Conservation (phyloP, 352 stramenopile species). For the Pythium phragmiticola region DNA sequence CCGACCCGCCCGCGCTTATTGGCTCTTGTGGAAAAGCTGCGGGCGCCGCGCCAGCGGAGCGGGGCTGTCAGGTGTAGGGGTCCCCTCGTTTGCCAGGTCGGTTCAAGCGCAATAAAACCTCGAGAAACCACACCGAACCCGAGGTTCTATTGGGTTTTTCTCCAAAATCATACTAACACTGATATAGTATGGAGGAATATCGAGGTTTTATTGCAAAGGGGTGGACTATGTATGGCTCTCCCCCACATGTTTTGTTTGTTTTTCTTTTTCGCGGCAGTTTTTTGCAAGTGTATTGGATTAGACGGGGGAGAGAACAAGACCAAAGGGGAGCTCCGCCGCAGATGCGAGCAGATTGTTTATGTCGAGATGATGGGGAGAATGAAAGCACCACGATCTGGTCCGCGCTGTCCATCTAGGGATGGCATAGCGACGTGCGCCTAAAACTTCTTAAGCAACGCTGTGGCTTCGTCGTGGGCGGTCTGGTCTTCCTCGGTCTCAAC, state of each 20-base stretch:
- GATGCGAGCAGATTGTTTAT: too few relatives aligned
- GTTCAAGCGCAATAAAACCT: constrained; percentile 28
- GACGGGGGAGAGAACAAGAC: background rate
- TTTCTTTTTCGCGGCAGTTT: constrained; percentile 14
- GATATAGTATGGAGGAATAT: constrained; percentile 1
- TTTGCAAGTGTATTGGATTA: background rate
- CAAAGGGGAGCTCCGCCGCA: too few relatives aligned
- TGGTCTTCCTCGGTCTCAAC: constrained; percentile 63
- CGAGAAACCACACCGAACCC: constrained; percentile 8
- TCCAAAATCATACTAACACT: background rate
- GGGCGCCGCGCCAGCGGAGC: background rate
- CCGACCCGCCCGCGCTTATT: constrained; percentile 17
- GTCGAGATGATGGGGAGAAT: background rate
- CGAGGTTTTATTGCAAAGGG: constrained; percentile 17
- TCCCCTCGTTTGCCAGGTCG: constrained; percentile 16
- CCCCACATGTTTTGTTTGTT: background rate
- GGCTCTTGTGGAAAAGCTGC: constrained; percentile 17
- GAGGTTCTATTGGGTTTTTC: background rate
- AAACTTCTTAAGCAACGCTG: constrained; percentile 42
- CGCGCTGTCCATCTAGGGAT: background rate
- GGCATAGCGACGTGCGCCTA: background rate
- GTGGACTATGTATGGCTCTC: too few relatives aligned
- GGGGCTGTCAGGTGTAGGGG: constrained; percentile 26
- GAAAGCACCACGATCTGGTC: background rate
- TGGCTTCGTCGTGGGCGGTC: constrained; percentile 65